Conservation (phyloP, 139 green algal genomes). For the Asterochloris sp. region DNA sequence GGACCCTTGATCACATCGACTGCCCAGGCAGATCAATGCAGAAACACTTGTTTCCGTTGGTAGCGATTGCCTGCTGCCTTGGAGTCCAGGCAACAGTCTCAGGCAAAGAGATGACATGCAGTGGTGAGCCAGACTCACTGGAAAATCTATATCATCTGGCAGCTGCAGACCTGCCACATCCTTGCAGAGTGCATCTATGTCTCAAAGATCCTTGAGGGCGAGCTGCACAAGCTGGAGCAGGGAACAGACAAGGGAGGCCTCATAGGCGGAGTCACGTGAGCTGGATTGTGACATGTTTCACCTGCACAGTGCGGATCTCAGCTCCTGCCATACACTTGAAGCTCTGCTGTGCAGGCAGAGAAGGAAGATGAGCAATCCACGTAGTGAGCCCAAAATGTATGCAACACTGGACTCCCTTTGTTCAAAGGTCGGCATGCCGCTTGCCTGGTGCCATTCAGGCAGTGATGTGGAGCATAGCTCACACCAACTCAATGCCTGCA, state of each 20-base stretch:
- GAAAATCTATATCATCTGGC: too few relatives aligned
- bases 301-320: not conserved
- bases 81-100: too few relatives aligned
- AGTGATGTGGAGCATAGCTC: not conserved
- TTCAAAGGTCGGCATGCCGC: not conserved
- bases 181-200: conserved; percentile 16
- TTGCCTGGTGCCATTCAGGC: not conserved
- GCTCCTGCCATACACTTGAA: not conserved
- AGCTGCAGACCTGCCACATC: too few relatives aligned
- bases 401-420: conserved; percentile 15
- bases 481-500: not conserved
- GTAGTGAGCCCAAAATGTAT: conserved; percentile 24
- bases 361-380: conserved; percentile 17
- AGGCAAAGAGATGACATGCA: too few relatives aligned
- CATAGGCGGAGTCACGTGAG: conserved; percentile 4
- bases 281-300: not conserved
- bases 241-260: not conserved
- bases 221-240: conserved; percentile 16
- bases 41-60: too few relatives aligned
- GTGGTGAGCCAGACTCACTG: too few relatives aligned
- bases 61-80: too few relatives aligned
- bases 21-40: too few relatives aligned
- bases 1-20: too few relatives aligned
- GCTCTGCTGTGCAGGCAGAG: conserved; percentile 5
- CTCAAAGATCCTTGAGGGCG: conserved; percentile 9